A percentile compares a stretch with the other conserved stretches of the same genome.
Evolutionary conservation across 1,284 basidiomycete species (phyloP).

Genomic region (Chalciporus sp.): DNA sequence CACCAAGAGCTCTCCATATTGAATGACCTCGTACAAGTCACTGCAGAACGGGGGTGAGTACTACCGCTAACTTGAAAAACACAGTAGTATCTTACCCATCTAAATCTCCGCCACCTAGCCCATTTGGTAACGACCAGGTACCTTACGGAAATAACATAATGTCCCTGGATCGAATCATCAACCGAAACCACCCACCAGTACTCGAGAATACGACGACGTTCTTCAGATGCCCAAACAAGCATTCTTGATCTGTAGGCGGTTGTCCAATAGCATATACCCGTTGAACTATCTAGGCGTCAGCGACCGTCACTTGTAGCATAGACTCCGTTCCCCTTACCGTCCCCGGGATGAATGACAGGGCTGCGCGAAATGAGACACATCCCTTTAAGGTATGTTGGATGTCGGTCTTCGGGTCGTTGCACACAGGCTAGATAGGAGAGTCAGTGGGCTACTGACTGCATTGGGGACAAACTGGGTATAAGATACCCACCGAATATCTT

Average conservation of each 20-base stretch:
- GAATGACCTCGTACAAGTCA: conserved; percentile 58
- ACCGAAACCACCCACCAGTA: conserved; percentile 44
- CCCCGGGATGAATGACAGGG: conserved; percentile 73
- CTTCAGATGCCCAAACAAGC: conserved; percentile 61
- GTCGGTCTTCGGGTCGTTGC: conserved; percentile 45
- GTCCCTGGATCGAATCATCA: not conserved
- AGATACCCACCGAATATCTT: conserved; percentile 61
- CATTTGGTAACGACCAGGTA: conserved; percentile 62
- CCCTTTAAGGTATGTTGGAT: conserved; percentile 57
- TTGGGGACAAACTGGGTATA: not conserved
- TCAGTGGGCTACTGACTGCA: conserved; percentile 22
- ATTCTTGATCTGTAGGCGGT: conserved; percentile 58
- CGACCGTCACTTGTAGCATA: not conserved
- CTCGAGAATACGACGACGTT: conserved; percentile 77
- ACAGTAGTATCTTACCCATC: conserved; percentile 55
- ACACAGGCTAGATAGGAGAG: conserved; percentile 53
- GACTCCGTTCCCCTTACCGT: conserved; percentile 44
- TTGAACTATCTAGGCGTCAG: conserved; percentile 50
- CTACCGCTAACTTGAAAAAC: conserved; percentile 10
- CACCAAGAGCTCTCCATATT: conserved; percentile 55
- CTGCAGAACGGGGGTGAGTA: conserved; percentile 33
- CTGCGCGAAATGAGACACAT: conserved; percentile 64
- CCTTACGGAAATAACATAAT: conserved; percentile 41
- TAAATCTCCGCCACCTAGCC: conserved; percentile 72
- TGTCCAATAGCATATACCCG: conserved; percentile 70